Base-by-base conservation (phyloP, 805 yeast genomes). In the Alloascoidea hylecoeti region DNA sequence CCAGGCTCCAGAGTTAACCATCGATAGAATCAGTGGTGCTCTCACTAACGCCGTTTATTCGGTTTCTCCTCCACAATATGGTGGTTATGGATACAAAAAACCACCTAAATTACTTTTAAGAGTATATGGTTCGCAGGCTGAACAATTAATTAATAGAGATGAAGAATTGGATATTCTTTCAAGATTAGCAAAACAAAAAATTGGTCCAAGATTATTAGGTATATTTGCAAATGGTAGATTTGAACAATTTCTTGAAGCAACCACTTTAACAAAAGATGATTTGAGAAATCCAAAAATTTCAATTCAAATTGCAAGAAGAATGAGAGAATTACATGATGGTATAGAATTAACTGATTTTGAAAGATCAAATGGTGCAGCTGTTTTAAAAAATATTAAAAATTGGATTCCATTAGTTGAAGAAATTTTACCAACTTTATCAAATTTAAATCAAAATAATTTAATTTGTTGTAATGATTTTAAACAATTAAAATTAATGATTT, bases 141-240 rank as follows among this genome's bases (percentile, higher is more conserved):
- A 76, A 40, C 69, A 78, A 35, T 74, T 92, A 41, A 86, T 92
- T 45, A 96, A 92, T 56, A 65, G 98, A 48, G 80, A 81, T 15
- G 65, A 68, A 43, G 98, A 92, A 56, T 67, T 92, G 46, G 65
- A 68, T 38, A 71, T 79, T 2, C 64, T 92, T 40, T 71, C 75
- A 17, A 75, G 92, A 51, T 66, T 92, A 43, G 78, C 94, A 1
- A 63, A 65, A 37, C 75, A 77, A 46, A 74, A 75, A 40, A 89
- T 92, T 44, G 98, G 98, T 0, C 96, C 98, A 1, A 70, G 75
- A 43, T 58, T 92, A 38, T 64, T 83, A 50, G 98, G 98, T 2
- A 84, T 89, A 35, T 92, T 92, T 55, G 62, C 75, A 34, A 92
- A 92, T 53, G 98, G 98, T 37, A 66, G 98, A 44, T 79, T 92